Conservation (phyloP, 2,329 filamentous ascomycete genomes). For the Westerdykella aurantiaca region DNA sequence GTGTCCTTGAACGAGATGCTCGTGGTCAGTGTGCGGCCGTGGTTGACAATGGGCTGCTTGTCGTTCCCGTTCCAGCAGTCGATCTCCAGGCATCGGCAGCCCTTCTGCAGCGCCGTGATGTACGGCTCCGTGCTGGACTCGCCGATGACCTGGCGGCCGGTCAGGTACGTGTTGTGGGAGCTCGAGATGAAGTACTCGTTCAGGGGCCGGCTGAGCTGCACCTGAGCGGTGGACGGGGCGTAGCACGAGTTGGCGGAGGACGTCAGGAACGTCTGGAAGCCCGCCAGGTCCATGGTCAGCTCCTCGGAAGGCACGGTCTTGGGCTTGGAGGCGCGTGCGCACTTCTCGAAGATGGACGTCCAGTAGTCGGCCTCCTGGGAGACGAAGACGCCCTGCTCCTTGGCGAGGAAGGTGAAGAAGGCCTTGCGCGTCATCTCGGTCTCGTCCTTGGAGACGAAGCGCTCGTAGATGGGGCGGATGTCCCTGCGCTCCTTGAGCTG, state of each 20-base stretch:
- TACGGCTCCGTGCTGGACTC: slow-evolving; percentile 93
- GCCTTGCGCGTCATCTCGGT: slow-evolving; percentile 62
- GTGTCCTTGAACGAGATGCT: slow-evolving; percentile 87
- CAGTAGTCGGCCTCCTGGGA: slow-evolving; percentile 60
- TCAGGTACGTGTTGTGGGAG: slow-evolving; percentile 95
- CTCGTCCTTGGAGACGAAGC: slow-evolving; percentile 50
- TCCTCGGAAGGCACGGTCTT: slow-evolving; percentile 40
- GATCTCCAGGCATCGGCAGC: slow-evolving; percentile 92
- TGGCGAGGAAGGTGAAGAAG: slow-evolving; percentile 69
- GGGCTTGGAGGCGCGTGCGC: slow-evolving; percentile 42
- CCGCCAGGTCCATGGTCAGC: slow-evolving; percentile 67
- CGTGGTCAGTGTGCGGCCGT: slow-evolving; percentile 83
- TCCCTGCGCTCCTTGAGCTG: slow-evolving; percentile 81
- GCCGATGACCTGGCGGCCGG: slow-evolving; percentile 83
- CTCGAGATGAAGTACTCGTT: slow-evolving; percentile 98
- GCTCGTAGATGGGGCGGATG: slow-evolving; percentile 66
- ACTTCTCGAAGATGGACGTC: slow-evolving; percentile 66
- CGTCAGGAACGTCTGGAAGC: slow-evolving; percentile 57
- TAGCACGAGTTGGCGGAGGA: slow-evolving; percentile 59
- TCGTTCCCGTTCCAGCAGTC: slow-evolving; percentile 96
- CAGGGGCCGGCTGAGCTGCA: slow-evolving; percentile 71
- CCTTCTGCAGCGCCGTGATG: slow-evolving; percentile 77
- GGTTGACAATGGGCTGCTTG: slow-evolving; percentile 81
- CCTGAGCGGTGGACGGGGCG: slow-evolving; percentile 54
- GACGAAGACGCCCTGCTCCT: slow-evolving; percentile 71